Conservation (phyloP, 352 stramenopile genomes). For the Pythium oligandrum region DNA sequence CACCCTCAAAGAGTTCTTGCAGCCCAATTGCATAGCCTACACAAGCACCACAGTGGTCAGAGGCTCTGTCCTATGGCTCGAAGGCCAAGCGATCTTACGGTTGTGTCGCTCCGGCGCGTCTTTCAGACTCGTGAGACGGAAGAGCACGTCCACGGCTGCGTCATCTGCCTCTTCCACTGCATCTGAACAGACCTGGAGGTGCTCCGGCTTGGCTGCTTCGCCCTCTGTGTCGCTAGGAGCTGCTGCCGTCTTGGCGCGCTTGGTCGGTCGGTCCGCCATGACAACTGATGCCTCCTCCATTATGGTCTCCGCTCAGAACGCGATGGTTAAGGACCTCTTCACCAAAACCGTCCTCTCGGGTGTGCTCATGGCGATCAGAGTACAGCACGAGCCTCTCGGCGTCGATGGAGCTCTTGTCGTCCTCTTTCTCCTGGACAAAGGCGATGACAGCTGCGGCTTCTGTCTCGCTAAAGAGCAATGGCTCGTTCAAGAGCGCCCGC, state of each 20-base stretch:
- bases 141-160: slow-evolving; percentile 3
- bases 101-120: slow-evolving; percentile 33
- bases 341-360: no score
- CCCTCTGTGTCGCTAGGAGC: not conserved
- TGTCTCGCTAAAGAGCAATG: slow-evolving; percentile 70
- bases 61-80: no score
- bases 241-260: not conserved
- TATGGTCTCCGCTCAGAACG: not conserved
- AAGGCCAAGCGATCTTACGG: no score
- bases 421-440: slow-evolving; percentile 35
- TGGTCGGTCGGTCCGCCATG: no score
- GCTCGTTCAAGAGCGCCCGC: slow-evolving; percentile 64
- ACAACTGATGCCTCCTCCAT: not conserved
- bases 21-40: slow-evolving; percentile 46
- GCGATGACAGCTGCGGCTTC: slow-evolving; percentile 59
- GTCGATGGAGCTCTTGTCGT: slow-evolving; percentile 30
- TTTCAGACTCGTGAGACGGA: slow-evolving; percentile 37
- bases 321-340: no score
- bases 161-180: no score
- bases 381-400: slow-evolving; percentile 60
- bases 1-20: slow-evolving; percentile 43
- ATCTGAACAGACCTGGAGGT: no score
- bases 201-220: not conserved
- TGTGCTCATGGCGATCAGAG: slow-evolving; percentile 41
- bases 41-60: no score